Evolutionary conservation across 768 basidiomycete species (phyloP).

Genomic region (Boletus tomentosulus): DNA sequence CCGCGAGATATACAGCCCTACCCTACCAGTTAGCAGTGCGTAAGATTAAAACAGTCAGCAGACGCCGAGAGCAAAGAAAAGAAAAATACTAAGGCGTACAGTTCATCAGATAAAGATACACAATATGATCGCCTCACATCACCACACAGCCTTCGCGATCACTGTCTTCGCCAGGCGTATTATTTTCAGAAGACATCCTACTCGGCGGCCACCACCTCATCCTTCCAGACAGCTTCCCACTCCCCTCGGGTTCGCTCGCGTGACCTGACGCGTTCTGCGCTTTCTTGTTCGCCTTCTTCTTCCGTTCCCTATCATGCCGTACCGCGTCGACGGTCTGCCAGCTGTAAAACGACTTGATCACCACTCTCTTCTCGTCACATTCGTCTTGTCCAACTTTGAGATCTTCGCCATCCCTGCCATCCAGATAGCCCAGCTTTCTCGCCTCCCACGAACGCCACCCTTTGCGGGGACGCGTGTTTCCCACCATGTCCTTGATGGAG

Average conservation of each 20-base stretch:
- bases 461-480: slow-evolving; percentile 57
- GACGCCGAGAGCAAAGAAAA: slow-evolving; percentile 7
- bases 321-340: slow-evolving; percentile 87
- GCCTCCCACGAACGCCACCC: slow-evolving; percentile 78
- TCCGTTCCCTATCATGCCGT: slow-evolving; percentile 56
- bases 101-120: slow-evolving; percentile 23
- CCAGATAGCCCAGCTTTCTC: slow-evolving; percentile 64
- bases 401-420: slow-evolving; percentile 63
- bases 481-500: slow-evolving; percentile 56
- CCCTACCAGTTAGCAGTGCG: slow-evolving; percentile 10
- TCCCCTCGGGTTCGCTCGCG: slow-evolving; percentile 29
- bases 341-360: slow-evolving; percentile 80
- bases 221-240: slow-evolving; percentile 19
- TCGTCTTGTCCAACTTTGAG: slow-evolving; percentile 74
- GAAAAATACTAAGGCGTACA: slow-evolving; percentile 26
- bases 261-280: slow-evolving; percentile 33
- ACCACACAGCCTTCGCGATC: slow-evolving; percentile 63
- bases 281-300: slow-evolving; percentile 49
- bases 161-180: slow-evolving; percentile 43
- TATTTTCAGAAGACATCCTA: slow-evolving; percentile 45
- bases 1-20: slow-evolving; percentile 10
- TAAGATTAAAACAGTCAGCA: slow-evolving; percentile 15
- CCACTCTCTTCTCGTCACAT: slow-evolving; percentile 67
- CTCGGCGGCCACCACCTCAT: slow-evolving; percentile 41
- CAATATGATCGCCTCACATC: slow-evolving; percentile 45